Evolutionary conservation across 2,329 filamentous ascomycete genomes (phyloP), one percentile per base, ranked within the genome.

Genomic region (Neoarthrinium moseri): DNA sequence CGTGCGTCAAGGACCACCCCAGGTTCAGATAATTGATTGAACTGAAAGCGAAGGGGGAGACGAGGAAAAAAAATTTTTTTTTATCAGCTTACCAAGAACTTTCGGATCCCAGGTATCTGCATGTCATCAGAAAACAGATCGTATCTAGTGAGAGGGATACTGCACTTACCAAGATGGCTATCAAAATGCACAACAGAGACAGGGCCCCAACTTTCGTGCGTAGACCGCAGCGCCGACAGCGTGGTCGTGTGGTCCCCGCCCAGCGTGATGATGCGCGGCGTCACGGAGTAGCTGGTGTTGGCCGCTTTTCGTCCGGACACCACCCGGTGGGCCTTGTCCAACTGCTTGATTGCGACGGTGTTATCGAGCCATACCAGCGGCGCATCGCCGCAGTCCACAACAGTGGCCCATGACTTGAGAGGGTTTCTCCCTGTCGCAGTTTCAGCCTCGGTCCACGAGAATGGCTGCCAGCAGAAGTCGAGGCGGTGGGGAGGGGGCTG

Each of bases 361-460:
- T 91, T 92, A 66, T 92, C 87, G 52, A 91, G 84, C 10, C 85
- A 87, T 0, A 85, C 89, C 49, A 91, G 72, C 2, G 85, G 86
- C 45, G 89, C 87, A 56, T 92, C 88, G 24, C 89, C 89, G 58
- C 88, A 91, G 67, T 92, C 88, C 29, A 89, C 75, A 37, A 92
- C 75, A 12, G 71, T 81, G 0, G 86, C 84, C 84, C 86, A 90
- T n/a, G 80, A 84, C 21, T 73, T 70, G 61, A 88, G 87, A 0
- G 86, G 83, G 57, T 90, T 90, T 46, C 58, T 64, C n/a, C 58
- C 66, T 66, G 8, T 12, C 8, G 20, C 7, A 10, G 13, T 37
- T 23, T 3, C 2, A 6, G 13, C 11, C 2, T 5, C 17, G 15
- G 35, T n/a, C n/a, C n/a, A n/a, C n/a, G n/a, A n/a, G n/a, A n/a